These are phyloP conservation scores for Suillus cothurnatus DNA, from an alignment of 768 basidiomycete genomes.

Conservation along the genomic window DNA sequence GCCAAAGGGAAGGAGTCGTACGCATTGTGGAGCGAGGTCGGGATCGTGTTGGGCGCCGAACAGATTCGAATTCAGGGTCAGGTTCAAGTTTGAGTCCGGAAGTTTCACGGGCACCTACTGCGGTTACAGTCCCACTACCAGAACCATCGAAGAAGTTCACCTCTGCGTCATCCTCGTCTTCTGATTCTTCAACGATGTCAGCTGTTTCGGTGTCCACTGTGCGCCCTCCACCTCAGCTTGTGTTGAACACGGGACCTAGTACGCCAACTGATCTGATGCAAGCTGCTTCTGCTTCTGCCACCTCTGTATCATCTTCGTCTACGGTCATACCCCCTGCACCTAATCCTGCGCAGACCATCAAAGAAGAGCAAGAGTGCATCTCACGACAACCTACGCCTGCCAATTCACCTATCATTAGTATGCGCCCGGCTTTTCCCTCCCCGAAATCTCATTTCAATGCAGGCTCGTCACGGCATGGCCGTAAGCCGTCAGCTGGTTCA, in stretches of 20 bases:
- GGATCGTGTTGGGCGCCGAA: slow-evolving; percentile 29
- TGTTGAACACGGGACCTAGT: slow-evolving; percentile 31
- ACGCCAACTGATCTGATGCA: slow-evolving; percentile 27
- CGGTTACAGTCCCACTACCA: slow-evolving; percentile 7
- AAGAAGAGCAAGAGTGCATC: slow-evolving; percentile 39
- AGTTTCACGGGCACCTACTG: slow-evolving; percentile 8
- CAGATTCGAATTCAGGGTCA: slow-evolving; percentile 34
- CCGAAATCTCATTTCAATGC: slow-evolving; percentile 5
- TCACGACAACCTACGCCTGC: slow-evolving; percentile 59
- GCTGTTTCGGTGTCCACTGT: slow-evolving; percentile 14
- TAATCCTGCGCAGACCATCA: slow-evolving; percentile 10
- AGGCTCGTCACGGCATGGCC: slow-evolving; percentile 15
- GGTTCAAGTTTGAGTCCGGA: slow-evolving; percentile 38
- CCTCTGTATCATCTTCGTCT: slow-evolving; percentile 3
- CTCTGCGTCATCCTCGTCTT: slow-evolving; percentile 23
- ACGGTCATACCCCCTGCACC: slow-evolving; percentile 22
- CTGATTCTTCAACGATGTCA: slow-evolving; percentile 30
- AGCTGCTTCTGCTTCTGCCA: slow-evolving; percentile 13
- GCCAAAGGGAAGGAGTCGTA: slow-evolving; percentile 24
- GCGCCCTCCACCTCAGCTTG: slow-evolving; percentile 29
- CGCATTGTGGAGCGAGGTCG: slow-evolving; percentile 28
- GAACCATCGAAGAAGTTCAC: slow-evolving; percentile 17
- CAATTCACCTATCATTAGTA: slow-evolving; percentile 54
- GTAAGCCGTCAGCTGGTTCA: slow-evolving; percentile 19
- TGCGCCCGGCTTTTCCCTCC: slow-evolving; percentile 27